A percentile compares a stretch with the other conserved stretches of the same genome.
phyloP scores from a whole-genome alignment of 805 yeast species.

The Metschnikowia chrysomelidarum region DNA sequence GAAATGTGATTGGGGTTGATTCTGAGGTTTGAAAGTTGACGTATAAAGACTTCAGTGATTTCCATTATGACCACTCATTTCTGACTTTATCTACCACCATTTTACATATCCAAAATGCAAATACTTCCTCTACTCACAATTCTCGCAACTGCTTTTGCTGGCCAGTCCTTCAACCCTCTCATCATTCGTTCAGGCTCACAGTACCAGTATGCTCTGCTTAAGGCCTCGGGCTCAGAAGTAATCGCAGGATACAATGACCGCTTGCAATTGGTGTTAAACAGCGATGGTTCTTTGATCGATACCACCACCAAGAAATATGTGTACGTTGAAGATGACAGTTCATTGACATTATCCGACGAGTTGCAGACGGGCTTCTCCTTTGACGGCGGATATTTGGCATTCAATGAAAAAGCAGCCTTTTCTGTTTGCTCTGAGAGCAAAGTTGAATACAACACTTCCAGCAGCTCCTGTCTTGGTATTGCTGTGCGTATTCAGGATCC shows the following conservation, averaged over 20 bases:
- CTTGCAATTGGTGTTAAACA: constrained; percentile 22
- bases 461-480: constrained; percentile 7
- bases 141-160: constrained; percentile 26
- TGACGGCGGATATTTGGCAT: constrained; percentile 10
- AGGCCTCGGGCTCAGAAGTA: constrained; percentile 10
- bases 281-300: constrained; percentile 25
- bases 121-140: constrained; percentile 20
- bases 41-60: too few species aligned
- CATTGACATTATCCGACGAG: constrained; percentile 6
- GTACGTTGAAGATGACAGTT: constrained; percentile 12
- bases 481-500: constrained; percentile 8
- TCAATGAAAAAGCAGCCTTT: constrained; percentile 7
- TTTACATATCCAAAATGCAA: constrained; percentile 11
- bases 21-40: too few species aligned
- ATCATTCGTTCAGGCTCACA: constrained; percentile 27
- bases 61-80: too few species aligned
- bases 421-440: constrained; percentile 3
- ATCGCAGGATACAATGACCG: constrained; percentile 15
- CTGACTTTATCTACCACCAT: too few species aligned
- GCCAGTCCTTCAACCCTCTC: constrained; percentile 20
- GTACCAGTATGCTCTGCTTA: constrained; percentile 21
- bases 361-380: constrained; percentile 16
- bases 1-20: too few species aligned
- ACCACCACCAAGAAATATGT: constrained; percentile 19
- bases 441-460: constrained; percentile 4